Percentiles rank a stretch among this genome's conserved stretches.
phyloP scores from a whole-genome alignment of 2,329 filamentous ascomycete genomes.

The Penicillium sp. region DNA sequence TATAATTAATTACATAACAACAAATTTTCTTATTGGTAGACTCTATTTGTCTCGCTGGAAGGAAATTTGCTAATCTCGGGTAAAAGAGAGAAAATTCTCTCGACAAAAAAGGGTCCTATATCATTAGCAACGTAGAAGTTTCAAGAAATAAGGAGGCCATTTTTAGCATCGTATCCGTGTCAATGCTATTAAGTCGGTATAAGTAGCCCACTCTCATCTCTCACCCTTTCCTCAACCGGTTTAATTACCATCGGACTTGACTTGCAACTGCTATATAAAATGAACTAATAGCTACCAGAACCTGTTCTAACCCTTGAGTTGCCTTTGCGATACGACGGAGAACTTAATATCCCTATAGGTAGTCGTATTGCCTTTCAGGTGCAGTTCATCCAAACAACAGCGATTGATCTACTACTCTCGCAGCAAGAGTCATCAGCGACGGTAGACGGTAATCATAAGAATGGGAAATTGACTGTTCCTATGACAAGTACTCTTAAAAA shows the following conservation, averaged over 20 bases:
- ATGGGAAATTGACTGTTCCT: neutral
- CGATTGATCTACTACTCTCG: conserved; percentile 1
- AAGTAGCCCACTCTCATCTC: neutral
- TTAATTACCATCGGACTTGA: conserved; percentile 6
- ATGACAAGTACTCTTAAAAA: conserved; percentile 3
- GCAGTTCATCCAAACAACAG: conserved; percentile 4
- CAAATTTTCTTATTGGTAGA: too few species aligned
- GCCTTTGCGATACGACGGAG: neutral
- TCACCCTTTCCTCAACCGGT: conserved; percentile 3
- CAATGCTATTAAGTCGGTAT: neutral
- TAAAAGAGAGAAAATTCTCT: too few species aligned
- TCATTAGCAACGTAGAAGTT: conserved; percentile 5
- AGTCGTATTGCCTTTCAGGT: conserved; percentile 4
- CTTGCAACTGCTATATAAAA: conserved; percentile 5
- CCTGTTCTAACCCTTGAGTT: conserved; percentile 1
- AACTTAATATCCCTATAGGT: conserved; percentile 7
- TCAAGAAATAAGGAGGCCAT: neutral
- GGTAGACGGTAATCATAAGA: neutral
- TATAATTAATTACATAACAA: too few species aligned
- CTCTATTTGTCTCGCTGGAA: too few species aligned
- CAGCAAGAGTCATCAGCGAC: conserved; percentile 6
- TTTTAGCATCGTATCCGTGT: conserved; percentile 7
- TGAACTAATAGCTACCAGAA: neutral
- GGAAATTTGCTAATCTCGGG: too few species aligned
- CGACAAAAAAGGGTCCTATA: too few species aligned